Conservation (phyloP, 768 basidiomycete species). For the Saitozyma podzolica region DNA sequence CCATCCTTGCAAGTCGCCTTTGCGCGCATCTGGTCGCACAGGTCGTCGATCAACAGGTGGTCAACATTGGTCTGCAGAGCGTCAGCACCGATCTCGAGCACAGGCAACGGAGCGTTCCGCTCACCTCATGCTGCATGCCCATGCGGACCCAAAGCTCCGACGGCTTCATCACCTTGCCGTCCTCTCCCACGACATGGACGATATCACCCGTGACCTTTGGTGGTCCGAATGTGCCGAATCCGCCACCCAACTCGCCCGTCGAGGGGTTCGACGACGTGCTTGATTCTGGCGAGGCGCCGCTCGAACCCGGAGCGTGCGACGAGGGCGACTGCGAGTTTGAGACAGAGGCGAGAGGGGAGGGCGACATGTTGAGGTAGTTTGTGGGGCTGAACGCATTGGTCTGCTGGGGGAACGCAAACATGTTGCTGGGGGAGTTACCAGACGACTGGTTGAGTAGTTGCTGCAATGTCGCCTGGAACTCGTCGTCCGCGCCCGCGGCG, state of each 20-base stretch:
- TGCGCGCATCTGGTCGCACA: conserved; percentile 46
- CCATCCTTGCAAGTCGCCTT: conserved; percentile 47
- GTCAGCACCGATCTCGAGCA: conserved; percentile 2
- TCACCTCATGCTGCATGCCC: conserved; percentile 29
- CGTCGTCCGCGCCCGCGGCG: conserved; percentile 22
- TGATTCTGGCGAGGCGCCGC: conserved; percentile 25
- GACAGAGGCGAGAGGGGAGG: conserved; percentile 31
- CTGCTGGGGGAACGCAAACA: conserved; percentile 16
- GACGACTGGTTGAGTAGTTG: conserved; percentile 23
- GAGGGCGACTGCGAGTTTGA: conserved; percentile 27
- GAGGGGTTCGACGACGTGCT: conserved; percentile 2
- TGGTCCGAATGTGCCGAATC: not conserved
- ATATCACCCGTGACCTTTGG: conserved; percentile 10
- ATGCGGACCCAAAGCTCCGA: conserved; percentile 40
- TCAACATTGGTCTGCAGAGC: conserved; percentile 19
- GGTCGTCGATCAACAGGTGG: conserved; percentile 47
- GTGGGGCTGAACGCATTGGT: conserved; percentile 37
- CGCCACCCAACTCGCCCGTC: not conserved
- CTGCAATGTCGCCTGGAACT: conserved; percentile 36
- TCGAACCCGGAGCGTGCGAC: conserved; percentile 19
- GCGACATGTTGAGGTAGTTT: conserved; percentile 49
- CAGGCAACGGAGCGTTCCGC: conserved; percentile 6
- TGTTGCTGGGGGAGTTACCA: conserved; percentile 13
- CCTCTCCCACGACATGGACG: conserved; percentile 30
- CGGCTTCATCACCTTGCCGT: conserved; percentile 38